Base-by-base conservation (phyloP, 495 filamentous ascomycete species). In the Podospora bellae-mahoneyi region DNA sequence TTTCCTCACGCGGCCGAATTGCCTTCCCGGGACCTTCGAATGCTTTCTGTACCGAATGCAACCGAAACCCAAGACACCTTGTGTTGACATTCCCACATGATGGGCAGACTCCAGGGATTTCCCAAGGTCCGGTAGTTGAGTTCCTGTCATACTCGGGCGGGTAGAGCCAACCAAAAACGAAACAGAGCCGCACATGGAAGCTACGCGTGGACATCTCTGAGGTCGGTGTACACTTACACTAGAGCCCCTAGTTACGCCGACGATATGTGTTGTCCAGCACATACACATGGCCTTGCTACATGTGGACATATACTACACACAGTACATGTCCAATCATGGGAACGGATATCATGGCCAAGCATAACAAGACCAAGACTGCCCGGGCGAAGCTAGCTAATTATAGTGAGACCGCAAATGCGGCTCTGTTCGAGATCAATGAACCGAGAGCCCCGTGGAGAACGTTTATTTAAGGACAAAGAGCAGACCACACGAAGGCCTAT, bases 1-100 rank as follows among this genome's bases (percentile, higher is more conserved):
- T 64, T 64, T 54, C 62, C 62, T 19, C 26, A 34, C 0, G 23
- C 23, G 62, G 18, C 62, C 62, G 62, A 64, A 39, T 64, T 64
- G 4, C 62, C 62, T 19, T 53, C n/a, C 19, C 20, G 19, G 26
- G 60, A 39, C 30, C 39, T 48, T 48, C 9, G 15, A 10, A 48
- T 16, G 39, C 13, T 48, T 48, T 48, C 39, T 48, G 39, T 5
- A 48, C 39, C 39, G 39, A 48, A 48, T 48, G 39, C 9, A 48
- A 48, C 39, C 39, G 10, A 48, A 48, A 1, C 7, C 18, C 39
- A 16, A 48, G 15, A 48, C 9, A 48, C 15, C 39, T 48, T 16
- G 39, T 48, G 39, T 48, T 48, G 39, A 48, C 39, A 48, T 48
- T 6, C 39, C 39, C 39, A 48, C 15, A 48, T 48, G 5, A 48